These are phyloP conservation scores for Candida broadrunensis DNA, from an alignment of 805 yeast species.

Conservation along the genomic window DNA sequence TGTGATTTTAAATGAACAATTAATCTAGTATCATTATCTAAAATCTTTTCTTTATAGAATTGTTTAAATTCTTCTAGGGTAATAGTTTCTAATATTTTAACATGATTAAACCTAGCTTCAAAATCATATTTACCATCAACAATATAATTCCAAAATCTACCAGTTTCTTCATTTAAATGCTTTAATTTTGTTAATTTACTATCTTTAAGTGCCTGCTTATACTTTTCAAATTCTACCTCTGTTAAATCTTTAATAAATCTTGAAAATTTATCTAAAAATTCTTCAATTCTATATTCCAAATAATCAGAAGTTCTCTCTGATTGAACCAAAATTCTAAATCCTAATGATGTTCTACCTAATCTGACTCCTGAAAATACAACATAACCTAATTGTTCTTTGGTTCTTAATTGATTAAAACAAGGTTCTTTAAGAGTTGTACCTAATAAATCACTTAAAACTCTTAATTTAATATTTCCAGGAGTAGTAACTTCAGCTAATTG, in stretches of 20 bases:
- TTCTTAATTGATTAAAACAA: conserved; percentile 82
- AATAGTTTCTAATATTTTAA: conserved; percentile 50
- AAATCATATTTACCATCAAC: conserved; percentile 80
- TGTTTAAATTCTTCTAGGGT: conserved; percentile 55
- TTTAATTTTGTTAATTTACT: conserved; percentile 69
- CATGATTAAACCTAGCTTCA: conserved; percentile 53
- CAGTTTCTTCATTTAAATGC: conserved; percentile 74
- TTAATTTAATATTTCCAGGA: conserved; percentile 24
- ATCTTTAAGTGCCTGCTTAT: conserved; percentile 64
- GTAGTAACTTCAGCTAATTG: conserved; percentile 51
- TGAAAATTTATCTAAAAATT: conserved; percentile 53
- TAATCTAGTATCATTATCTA: conserved; percentile 13
- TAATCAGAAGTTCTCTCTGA: conserved; percentile 75
- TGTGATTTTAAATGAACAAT: conserved; percentile 54
- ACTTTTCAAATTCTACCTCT: conserved; percentile 63
- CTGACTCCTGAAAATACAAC: conserved; percentile 81
- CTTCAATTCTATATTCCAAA: conserved; percentile 72
- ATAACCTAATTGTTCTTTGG: conserved; percentile 93
- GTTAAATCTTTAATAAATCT: conserved; percentile 47
- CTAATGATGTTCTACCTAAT: conserved; percentile 67
- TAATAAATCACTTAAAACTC: conserved; percentile 58
- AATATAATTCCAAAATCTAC: conserved; percentile 63
- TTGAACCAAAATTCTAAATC: conserved; percentile 75
- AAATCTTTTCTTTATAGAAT: conserved; percentile 43
- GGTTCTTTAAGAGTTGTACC: conserved; percentile 81